Evolutionary conservation across 139 green algal genomes (phyloP).

Genomic region (Zygnema circumcarinatum): DNA sequence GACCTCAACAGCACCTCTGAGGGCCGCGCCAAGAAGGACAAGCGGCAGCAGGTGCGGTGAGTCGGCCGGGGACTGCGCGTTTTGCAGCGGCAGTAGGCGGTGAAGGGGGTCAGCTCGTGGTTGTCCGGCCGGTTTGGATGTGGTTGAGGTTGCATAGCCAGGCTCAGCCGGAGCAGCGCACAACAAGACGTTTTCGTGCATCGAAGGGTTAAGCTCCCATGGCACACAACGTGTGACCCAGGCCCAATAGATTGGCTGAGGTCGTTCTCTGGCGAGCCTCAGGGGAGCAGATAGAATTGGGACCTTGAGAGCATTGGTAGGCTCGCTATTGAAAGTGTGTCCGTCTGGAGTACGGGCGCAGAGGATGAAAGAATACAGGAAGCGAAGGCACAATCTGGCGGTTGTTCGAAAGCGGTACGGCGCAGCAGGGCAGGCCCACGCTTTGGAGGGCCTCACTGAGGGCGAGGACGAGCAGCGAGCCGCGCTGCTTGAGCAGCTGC

Average conservation of each 20-base stretch:
- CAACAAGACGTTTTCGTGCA: background rate
- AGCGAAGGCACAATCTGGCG: constrained; percentile 6
- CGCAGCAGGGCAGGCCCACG: constrained; percentile 23
- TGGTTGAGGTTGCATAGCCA: background rate
- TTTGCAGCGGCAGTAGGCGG: constrained; percentile 1
- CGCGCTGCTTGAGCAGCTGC: constrained; percentile 28
- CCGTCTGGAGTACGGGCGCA: too few relatives aligned
- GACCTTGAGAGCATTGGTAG: too few relatives aligned
- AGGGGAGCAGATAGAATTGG: too few relatives aligned
- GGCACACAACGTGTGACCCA: too few relatives aligned
- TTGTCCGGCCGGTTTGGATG: background rate
- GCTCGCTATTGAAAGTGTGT: too few relatives aligned
- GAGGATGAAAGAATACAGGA: constrained; percentile 13
- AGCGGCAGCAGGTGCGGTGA: constrained; percentile 25
- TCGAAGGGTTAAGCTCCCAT: too few relatives aligned
- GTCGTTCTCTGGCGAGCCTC: too few relatives aligned
- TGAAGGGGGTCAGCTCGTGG: background rate
- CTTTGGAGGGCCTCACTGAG: constrained; percentile 18
- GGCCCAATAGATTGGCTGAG: too few relatives aligned
- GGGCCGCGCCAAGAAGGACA: background rate
- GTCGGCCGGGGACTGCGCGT: background rate
- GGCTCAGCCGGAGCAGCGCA: background rate
- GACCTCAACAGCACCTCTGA: constrained; percentile 47
- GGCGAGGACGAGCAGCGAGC: constrained; percentile 22
- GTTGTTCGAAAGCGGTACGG: constrained; percentile 29